A percentile compares a stretch with the other conserved stretches of the same genome.
These are phyloP conservation scores for Elsinoe necatrix DNA, from an alignment of 2,329 filamentous ascomycete genomes.

Conservation along the genomic window DNA sequence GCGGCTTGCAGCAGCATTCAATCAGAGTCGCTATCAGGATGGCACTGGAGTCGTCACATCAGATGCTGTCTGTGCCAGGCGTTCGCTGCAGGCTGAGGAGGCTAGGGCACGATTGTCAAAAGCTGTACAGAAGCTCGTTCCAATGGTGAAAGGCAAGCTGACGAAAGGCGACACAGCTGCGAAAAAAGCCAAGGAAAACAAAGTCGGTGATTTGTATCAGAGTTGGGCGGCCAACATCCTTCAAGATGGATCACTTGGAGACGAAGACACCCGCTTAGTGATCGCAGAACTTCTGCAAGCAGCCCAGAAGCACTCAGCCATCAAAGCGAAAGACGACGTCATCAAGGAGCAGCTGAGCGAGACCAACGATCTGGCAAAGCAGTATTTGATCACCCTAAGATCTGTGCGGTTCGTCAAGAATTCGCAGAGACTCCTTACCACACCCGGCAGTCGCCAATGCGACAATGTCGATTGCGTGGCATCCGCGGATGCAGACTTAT, in stretches of 20 bases:
- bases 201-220: conserved; percentile 10
- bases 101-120: neutral
- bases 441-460: neutral
- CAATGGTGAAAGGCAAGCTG: conserved; percentile 16
- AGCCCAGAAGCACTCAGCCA: neutral
- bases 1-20: conserved; percentile 34
- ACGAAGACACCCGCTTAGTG: conserved; percentile 25
- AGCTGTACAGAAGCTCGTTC: neutral
- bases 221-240: conserved; percentile 20
- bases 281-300: conserved; percentile 15
- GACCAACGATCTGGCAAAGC: conserved; percentile 6
- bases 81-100: neutral
- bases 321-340: conserved; percentile 1
- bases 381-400: neutral
- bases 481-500: neutral
- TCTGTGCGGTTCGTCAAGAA: conserved; percentile 11
- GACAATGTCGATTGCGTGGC: neutral
- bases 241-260: conserved; percentile 21
- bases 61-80: neutral
- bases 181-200: neutral
- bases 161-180: conserved; percentile 12
- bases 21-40: conserved; percentile 8
- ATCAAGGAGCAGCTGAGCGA: conserved; percentile 4
- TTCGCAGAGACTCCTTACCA: neutral
- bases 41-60: neutral